phyloP scores from a whole-genome alignment of 2,329 filamentous ascomycete species.

The Verticillium albo-atrum region DNA sequence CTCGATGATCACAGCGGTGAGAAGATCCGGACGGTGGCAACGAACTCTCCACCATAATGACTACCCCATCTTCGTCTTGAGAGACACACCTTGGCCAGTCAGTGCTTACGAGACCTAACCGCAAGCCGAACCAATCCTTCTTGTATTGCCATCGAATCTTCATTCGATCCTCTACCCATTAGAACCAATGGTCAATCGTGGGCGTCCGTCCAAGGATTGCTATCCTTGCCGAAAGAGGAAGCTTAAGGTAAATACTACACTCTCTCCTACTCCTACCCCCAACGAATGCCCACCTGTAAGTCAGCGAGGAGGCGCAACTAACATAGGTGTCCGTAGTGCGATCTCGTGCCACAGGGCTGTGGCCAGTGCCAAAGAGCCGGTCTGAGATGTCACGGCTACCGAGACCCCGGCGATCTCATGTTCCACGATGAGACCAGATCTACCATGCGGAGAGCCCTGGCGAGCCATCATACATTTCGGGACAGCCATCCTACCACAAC shows the following conservation, averaged over 20 bases:
- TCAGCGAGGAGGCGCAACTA: no score
- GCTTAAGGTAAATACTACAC: constrained; percentile 11
- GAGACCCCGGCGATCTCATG: constrained; percentile 15
- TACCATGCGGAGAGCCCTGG: constrained; percentile 9
- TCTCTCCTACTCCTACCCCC: no score
- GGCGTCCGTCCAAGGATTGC: constrained; percentile 16
- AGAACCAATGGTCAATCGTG: constrained; percentile 15
- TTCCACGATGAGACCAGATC: constrained; percentile 17
- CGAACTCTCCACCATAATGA: no score
- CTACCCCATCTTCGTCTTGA: no score
- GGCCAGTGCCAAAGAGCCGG: constrained; percentile 18
- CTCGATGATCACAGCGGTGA: no score
- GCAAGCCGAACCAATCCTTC: no score
- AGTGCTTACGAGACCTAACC: no score
- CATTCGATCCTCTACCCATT: no score
- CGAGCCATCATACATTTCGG: background rate
- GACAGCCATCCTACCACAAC: background rate
- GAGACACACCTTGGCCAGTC: no score
- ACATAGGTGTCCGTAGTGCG: constrained; percentile 10
- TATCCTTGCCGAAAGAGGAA: constrained; percentile 18
- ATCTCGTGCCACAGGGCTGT: constrained; percentile 13
- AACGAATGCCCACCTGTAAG: no score
- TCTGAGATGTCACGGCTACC: constrained; percentile 19
- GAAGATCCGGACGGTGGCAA: no score
- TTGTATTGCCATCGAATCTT: no score